Evolutionary conservation across 129 eudicot genomes (phyloP).

Genomic region (Kitagawia praeruptora): DNA sequence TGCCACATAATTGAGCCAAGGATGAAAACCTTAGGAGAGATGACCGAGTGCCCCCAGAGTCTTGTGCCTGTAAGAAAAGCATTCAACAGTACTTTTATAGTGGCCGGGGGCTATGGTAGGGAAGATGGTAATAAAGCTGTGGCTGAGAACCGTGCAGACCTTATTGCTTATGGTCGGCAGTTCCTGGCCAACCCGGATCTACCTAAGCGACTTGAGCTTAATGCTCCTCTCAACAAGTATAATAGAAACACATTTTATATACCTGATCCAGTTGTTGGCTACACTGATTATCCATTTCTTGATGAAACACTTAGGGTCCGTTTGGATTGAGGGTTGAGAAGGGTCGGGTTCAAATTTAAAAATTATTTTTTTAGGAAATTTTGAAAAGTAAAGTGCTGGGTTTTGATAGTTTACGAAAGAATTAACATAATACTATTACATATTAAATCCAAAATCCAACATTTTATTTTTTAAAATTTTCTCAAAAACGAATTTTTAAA

Average conservation of each 20-base stretch:
- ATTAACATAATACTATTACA: too few relatives aligned
- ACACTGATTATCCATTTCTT: conserved; percentile 15
- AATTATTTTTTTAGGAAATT: too few relatives aligned
- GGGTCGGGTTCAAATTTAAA: too few relatives aligned
- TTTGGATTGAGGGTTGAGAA: too few relatives aligned
- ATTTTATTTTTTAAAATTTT: too few relatives aligned
- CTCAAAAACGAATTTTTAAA: too few relatives aligned
- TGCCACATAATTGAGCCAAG: conserved; percentile 17
- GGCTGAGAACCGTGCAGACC: conserved; percentile 8
- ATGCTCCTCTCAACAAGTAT: conserved; percentile 15
- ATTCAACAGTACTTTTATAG: conserved; percentile 7
- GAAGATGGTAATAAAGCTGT: conserved; percentile 13
- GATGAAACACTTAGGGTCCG: too few relatives aligned
- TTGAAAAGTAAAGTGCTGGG: too few relatives aligned
- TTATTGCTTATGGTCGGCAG: conserved; percentile 15
- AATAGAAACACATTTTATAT: conserved; percentile 3
- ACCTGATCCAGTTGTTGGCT: conserved; percentile 13
- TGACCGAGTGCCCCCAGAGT: not conserved
- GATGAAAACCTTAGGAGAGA: conserved; percentile 9
- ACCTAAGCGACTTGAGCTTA: conserved; percentile 7
- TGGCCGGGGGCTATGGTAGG: conserved; percentile 7
- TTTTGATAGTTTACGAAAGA: too few relatives aligned
- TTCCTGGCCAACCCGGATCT: conserved; percentile 15
- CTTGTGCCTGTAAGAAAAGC: conserved; percentile 12
- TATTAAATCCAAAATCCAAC: too few relatives aligned